These are phyloP conservation scores for Trifolium subterraneum DNA, from an alignment of 306 rosid genomes.

Conservation along the genomic window DNA sequence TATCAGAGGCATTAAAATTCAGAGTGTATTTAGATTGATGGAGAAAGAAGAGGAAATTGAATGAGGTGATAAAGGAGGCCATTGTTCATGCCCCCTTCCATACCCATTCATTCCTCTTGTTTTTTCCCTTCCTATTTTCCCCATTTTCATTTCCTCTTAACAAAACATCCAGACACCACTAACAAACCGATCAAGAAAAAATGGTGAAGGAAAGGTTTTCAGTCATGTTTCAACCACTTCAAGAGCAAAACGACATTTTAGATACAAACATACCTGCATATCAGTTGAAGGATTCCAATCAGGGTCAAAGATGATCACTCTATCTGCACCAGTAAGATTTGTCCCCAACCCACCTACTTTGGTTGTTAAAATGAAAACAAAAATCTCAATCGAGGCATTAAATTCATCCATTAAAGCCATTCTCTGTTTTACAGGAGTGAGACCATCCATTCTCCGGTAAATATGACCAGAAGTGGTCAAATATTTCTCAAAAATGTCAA, in stretches of 20 bases:
- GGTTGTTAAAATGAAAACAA: conserved; percentile 89
- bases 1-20: conserved; percentile 29
- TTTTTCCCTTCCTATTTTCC: not conserved
- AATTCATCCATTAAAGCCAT: conserved; percentile 98
- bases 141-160: not conserved
- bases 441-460: conserved; percentile 95
- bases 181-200: conserved; percentile 30
- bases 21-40: conserved; percentile 14
- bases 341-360: conserved; percentile 99
- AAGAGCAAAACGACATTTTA: conserved; percentile 9
- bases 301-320: conserved; percentile 95
- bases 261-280: conserved; percentile 67
- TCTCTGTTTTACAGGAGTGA: conserved; percentile 86
- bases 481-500: conserved; percentile 81
- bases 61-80: conserved; percentile 24
- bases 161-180: conserved; percentile 7
- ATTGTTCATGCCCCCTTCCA: conserved; percentile 3
- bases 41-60: conserved; percentile 1
- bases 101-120: conserved; percentile 1
- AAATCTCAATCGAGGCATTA: conserved; percentile 75
- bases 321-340: conserved; percentile 89
- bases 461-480: conserved; percentile 61
- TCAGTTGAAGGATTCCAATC: conserved; percentile 99
- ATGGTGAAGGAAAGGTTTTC: conserved; percentile 22
- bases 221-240: conserved; percentile 33